Percentiles rank a stretch among this genome's conserved stretches.
These are phyloP conservation scores for Saitoella complicata DNA, from an alignment of 805 yeast species.

Conservation along the genomic window DNA sequence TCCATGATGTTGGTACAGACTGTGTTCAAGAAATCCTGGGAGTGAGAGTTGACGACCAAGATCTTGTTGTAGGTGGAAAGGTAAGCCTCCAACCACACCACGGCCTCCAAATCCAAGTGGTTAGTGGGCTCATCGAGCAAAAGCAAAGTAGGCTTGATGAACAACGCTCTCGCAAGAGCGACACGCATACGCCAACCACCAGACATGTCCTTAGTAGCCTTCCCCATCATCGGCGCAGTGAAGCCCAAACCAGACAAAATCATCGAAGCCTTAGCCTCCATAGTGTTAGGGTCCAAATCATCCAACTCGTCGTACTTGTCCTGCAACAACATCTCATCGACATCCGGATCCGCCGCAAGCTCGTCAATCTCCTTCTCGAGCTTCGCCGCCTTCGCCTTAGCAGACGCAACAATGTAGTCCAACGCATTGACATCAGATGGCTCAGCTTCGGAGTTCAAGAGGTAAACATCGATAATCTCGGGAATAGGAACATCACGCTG, in stretches of 20 bases:
- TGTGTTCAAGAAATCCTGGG: slow-evolving; percentile 98
- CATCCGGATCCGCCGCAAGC: slow-evolving; percentile 78
- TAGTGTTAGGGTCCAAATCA: slow-evolving; percentile 87
- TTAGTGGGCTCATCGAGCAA: slow-evolving; percentile 98
- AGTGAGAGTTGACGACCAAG: slow-evolving; percentile 87
- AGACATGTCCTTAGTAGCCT: slow-evolving; percentile 96
- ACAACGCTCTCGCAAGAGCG: slow-evolving; percentile 91
- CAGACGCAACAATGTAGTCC: slow-evolving; percentile 93
- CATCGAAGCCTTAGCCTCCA: slow-evolving; percentile 90
- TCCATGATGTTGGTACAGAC: slow-evolving; percentile 97
- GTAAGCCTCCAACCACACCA: slow-evolving; percentile 99
- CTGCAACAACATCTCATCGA: slow-evolving; percentile 75
- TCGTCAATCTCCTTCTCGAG: slow-evolving; percentile 85
- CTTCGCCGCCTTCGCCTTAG: slow-evolving; percentile 80
- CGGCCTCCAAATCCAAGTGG: slow-evolving; percentile 96
- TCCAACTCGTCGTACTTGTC: slow-evolving; percentile 90
- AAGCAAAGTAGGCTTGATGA: slow-evolving; percentile 91
- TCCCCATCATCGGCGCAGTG: slow-evolving; percentile 68
- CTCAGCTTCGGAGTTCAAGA: slow-evolving; percentile 94
- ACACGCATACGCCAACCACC: slow-evolving; percentile 99
- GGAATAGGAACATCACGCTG: slow-evolving; percentile 95
- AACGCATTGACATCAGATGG: slow-evolving; percentile 83
- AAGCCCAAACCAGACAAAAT: slow-evolving; percentile 96
- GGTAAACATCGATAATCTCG: slow-evolving; percentile 73
- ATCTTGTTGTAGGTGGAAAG: slow-evolving; percentile 87